Evolutionary conservation across 257 asterid genomes (phyloP).

Genomic region (Rehmannia glutinosa): DNA sequence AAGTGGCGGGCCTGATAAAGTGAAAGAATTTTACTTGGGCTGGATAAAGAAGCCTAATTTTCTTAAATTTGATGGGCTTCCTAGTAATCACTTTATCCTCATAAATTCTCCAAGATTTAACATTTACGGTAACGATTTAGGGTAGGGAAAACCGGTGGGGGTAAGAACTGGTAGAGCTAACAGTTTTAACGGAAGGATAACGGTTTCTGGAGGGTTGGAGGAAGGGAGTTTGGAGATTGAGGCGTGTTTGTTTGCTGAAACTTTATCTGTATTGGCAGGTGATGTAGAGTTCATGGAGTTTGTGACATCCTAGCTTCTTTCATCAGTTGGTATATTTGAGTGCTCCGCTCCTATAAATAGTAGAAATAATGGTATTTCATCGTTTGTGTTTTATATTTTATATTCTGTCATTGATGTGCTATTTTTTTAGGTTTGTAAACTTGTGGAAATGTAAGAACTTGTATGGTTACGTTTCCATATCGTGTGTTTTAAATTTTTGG

Average conservation of each 20-base stretch:
- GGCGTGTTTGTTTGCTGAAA: slow-evolving; percentile 31
- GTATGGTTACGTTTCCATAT: too few species aligned
- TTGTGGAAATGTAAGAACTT: too few species aligned
- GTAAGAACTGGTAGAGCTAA: slow-evolving; percentile 43
- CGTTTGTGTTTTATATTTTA: too few species aligned
- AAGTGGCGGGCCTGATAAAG: slow-evolving; percentile 9
- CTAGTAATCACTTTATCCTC: slow-evolving; percentile 8
- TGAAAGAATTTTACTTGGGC: slow-evolving; percentile 8
- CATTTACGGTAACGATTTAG: slow-evolving; percentile 37
- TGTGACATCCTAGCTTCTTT: too few species aligned
- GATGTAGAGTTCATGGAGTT: slow-evolving; percentile 43
- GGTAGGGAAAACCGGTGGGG: slow-evolving; percentile 52
- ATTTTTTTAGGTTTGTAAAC: too few species aligned
- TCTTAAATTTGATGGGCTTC: neutral
- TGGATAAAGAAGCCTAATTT: slow-evolving; percentile 37
- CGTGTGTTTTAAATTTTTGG: too few species aligned
- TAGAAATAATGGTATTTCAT: too few species aligned
- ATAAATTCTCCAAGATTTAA: slow-evolving; percentile 45
- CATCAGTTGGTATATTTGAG: too few species aligned
- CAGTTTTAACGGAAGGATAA: slow-evolving; percentile 37
- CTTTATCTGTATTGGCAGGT: slow-evolving; percentile 30
- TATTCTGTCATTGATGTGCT: too few species aligned
- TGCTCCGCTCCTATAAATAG: too few species aligned
- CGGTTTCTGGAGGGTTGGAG: slow-evolving; percentile 27
- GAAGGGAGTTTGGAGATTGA: slow-evolving; percentile 52